phyloP scores from a whole-genome alignment of 345 rosid species.

The Erysimum cheiranthoides region DNA sequence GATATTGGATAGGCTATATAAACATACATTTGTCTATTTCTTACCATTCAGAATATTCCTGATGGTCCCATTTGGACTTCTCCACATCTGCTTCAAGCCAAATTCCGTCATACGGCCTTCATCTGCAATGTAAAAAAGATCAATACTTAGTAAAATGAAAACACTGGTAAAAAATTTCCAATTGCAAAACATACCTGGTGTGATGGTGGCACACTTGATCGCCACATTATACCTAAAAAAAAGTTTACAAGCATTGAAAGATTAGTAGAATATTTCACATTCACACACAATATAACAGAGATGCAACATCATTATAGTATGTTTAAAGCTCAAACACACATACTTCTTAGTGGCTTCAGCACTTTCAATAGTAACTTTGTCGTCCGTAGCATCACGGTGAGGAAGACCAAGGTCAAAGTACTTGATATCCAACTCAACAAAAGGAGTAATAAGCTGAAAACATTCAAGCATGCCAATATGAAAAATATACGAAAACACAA shows the following conservation, averaged over 20 bases:
- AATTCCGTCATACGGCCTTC: constrained; percentile 93
- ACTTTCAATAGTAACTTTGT: constrained; percentile 69
- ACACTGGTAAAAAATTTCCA: background rate
- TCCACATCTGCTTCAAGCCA: constrained; percentile 94
- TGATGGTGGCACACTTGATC: constrained; percentile 96
- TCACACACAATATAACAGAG: background rate
- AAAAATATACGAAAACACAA: background rate
- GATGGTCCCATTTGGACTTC: constrained; percentile 95
- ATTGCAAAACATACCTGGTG: constrained; percentile 81
- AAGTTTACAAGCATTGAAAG: background rate
- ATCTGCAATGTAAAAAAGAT: constrained; percentile 55
- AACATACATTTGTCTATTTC: constrained; percentile 27
- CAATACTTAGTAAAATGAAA: constrained; percentile 17
- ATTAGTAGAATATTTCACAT: background rate
- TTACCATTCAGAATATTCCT: constrained; percentile 94
- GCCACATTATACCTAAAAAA: constrained; percentile 89
- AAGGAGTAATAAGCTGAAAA: constrained; percentile 87
- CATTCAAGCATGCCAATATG: background rate
- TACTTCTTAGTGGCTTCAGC: constrained; percentile 82
- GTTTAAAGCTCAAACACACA: constrained; percentile 16
- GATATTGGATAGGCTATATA: constrained; percentile 9
- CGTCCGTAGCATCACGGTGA: constrained; percentile 70
- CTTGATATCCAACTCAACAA: constrained; percentile 75
- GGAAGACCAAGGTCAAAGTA: constrained; percentile 76
- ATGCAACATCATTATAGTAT: background rate